Evolutionary conservation across 805 yeast species (phyloP).

Genomic region (Peterozyma toletana): DNA sequence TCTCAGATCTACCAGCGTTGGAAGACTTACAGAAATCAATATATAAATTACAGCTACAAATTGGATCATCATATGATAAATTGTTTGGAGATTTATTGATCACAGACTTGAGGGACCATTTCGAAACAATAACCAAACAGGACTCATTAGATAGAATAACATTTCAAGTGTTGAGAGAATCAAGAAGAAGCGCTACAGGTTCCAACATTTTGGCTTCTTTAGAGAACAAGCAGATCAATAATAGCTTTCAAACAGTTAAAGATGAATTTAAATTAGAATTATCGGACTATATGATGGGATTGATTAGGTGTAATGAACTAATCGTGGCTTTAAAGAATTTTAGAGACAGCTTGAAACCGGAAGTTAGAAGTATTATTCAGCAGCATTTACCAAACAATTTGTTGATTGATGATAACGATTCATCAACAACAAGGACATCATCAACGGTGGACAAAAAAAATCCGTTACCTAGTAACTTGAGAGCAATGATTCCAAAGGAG

Average conservation of each 20-base stretch:
- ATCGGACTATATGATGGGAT: conserved; percentile 41
- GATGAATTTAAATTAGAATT: conserved; percentile 34
- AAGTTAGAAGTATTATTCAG: conserved; percentile 68
- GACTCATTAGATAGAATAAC: conserved; percentile 47
- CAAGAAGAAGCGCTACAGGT: conserved; percentile 10
- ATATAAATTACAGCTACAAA: conserved; percentile 47
- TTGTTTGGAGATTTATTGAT: conserved; percentile 49
- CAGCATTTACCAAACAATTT: conserved; percentile 48
- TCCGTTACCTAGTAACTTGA: conserved; percentile 34
- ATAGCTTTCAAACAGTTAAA: conserved; percentile 29
- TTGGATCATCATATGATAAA: conserved; percentile 61
- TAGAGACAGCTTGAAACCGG: conserved; percentile 61
- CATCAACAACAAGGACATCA: conserved; percentile 11
- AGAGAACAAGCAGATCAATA: conserved; percentile 22
- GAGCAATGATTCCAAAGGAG: conserved; percentile 63
- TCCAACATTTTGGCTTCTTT: neutral
- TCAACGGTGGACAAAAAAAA: conserved; percentile 12
- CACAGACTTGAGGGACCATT: conserved; percentile 55
- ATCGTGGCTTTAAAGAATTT: conserved; percentile 55
- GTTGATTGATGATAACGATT: conserved; percentile 11
- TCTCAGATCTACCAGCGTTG: conserved; percentile 44
- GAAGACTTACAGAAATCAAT: conserved; percentile 43
- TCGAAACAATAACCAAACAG: conserved; percentile 35
- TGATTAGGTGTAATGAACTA: conserved; percentile 56
- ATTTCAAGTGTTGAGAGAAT: conserved; percentile 9